Base-by-base conservation (phyloP, 345 rosid genomes). In the Hypericum androsaemum region DNA sequence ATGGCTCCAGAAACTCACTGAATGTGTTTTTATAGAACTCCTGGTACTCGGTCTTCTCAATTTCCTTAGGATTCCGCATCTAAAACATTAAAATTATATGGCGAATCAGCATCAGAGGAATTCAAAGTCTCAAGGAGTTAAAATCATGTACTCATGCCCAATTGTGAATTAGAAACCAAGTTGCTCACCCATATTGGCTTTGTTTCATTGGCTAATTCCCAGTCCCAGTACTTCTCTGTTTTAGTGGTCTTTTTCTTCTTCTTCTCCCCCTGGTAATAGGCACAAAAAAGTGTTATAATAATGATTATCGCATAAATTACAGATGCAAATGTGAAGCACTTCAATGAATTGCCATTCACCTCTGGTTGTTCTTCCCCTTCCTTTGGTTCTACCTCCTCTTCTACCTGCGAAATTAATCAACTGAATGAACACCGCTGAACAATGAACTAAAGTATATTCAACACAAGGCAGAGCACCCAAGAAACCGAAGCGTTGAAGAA, bases 191-290 rank as follows among this genome's bases (percentile, higher is more conserved):
- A 92, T 64, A 92, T 67, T 0, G 98, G 98, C 69, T 92, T 88
- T 50, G 90, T 88, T 68, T 88, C 96, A 52, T 92, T 92, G 47
- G 88, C 85, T 58, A 92, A 77, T 69, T 88, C 98, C 95, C 90
- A 92, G 52, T 88, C 96, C 98, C 96, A 92, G 61, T 85, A 92
- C 74, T 85, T 88, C 77, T 88, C 98, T 39, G 94, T 85, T 75
- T 82, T 85, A 37, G 96, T 84, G 14, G 78, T 88, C 77, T 74
- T 88, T 67, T 78, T 89, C 74, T 61, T 88, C 56, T 77, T 83
- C 47, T 80, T 79, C 77, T 87, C 95, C 55, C 77, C 94, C 98
- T 84, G 60, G 35, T 52, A 47, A 9, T 15, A 55, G 59, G 52
- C 35, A 66, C 40, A 48, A 1, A 4, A 46, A 67, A 52, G 59